phyloP scores from a whole-genome alignment of 805 yeast genomes.

The Cyberlindnera xishuangbannaensis region DNA sequence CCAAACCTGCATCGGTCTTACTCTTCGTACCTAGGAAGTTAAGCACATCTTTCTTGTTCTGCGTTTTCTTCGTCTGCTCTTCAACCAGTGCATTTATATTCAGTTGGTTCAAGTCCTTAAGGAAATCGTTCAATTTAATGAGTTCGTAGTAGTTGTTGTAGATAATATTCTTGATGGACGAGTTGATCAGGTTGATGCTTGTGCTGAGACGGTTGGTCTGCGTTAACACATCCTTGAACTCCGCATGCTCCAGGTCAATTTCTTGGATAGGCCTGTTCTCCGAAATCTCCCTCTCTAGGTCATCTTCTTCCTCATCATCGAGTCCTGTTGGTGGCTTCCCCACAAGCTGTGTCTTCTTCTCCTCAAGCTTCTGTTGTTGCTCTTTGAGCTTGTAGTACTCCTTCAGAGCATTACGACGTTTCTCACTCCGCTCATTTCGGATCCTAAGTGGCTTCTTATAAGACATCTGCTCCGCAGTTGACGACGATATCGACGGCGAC shows the following conservation, averaged over 20 bases:
- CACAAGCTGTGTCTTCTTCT: conserved; percentile 1
- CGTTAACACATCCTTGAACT: conserved; percentile 29
- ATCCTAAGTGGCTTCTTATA: conserved; percentile 23
- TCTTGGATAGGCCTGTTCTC: conserved; percentile 17
- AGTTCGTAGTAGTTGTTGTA: conserved; percentile 73
- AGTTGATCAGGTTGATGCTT: conserved; percentile 45
- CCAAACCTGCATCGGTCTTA: too few relatives aligned
- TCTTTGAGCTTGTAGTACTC: conserved; percentile 37
- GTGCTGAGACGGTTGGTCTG: conserved; percentile 38
- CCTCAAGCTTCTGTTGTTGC: conserved; percentile 16
- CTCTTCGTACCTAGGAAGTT: conserved; percentile 8
- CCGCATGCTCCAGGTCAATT: conserved; percentile 24
- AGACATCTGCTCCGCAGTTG: conserved; percentile 12
- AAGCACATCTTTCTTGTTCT: conserved; percentile 11
- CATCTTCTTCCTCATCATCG: conserved; percentile 18
- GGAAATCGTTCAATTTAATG: conserved; percentile 57
- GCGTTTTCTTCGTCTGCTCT: conserved; percentile 1
- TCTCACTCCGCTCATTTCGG: conserved; percentile 19
- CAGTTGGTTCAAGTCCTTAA: conserved; percentile 32
- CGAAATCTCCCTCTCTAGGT: conserved; percentile 26
- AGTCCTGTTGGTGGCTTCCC: conserved; percentile 8
- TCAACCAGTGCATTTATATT: conserved; percentile 9
- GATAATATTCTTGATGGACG: conserved; percentile 62
- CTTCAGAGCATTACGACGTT: conserved; percentile 36
- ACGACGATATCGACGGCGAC: too few relatives aligned